Evolutionary conservation across 2,329 filamentous ascomycete genomes (phyloP).

Genomic region (Colletotrichum falcatum): DNA sequence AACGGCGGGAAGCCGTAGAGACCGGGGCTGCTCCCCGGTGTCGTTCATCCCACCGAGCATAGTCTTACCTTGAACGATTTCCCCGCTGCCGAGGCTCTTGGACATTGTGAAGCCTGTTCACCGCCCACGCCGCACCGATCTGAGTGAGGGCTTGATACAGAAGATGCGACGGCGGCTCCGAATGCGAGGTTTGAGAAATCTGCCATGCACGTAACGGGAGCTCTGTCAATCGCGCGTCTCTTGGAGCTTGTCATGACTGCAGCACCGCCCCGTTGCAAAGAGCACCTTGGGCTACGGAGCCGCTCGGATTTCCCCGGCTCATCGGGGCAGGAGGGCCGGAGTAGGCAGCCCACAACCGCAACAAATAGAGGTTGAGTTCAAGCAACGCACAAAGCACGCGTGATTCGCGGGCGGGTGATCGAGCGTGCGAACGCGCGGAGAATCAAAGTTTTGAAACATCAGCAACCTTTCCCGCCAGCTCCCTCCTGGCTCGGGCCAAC

Average conservation of each 20-base stretch:
- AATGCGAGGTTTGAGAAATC: not conserved
- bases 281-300: not conserved
- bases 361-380: not conserved
- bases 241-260: not conserved
- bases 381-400: not conserved
- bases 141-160: constrained; percentile 6
- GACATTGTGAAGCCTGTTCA: not conserved
- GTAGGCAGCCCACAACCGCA: not conserved
- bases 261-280: constrained; percentile 1
- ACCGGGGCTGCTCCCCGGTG: not conserved
- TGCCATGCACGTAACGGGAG: not conserved
- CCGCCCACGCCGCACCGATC: constrained; percentile 20
- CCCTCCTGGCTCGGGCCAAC: constrained; percentile 25
- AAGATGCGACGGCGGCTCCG: constrained; percentile 1
- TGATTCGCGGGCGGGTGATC: constrained; percentile 4
- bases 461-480: constrained; percentile 10
- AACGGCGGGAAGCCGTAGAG: not conserved
- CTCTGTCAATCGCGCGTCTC: constrained; percentile 8
- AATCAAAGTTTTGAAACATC: constrained; percentile 27
- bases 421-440: constrained; percentile 4
- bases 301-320: not conserved
- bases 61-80: not conserved
- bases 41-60: constrained; percentile 18
- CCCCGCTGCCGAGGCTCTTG: constrained; percentile 4
- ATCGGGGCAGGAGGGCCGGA: not conserved